Percentiles rank a stretch among this genome's conserved stretches.
These are phyloP conservation scores for Gnomoniopsis sp. DNA, from an alignment of 2,329 filamentous ascomycete genomes.

Conservation along the genomic window DNA sequence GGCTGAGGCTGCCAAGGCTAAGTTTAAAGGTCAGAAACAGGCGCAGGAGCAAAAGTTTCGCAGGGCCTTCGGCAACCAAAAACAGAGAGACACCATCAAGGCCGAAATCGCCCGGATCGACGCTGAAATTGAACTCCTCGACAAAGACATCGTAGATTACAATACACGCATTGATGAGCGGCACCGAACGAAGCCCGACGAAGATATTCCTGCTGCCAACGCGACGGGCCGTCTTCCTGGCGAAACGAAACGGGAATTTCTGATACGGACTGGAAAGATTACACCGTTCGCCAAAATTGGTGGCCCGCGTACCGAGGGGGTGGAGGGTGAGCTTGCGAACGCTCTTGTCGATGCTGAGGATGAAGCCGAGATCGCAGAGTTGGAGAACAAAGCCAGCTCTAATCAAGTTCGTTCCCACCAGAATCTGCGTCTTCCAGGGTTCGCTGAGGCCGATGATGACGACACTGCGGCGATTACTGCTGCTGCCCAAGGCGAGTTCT, in stretches of 20 bases:
- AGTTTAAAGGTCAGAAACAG: slow-evolving; percentile 63
- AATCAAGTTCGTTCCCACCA: slow-evolving; percentile 64
- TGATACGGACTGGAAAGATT: slow-evolving; percentile 95
- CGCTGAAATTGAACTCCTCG: slow-evolving; percentile 59
- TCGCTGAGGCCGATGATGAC: slow-evolving; percentile 49
- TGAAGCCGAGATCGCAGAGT: slow-evolving; percentile 54
- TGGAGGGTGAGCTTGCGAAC: slow-evolving; percentile 69
- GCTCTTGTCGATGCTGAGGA: slow-evolving; percentile 81
- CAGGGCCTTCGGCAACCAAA: slow-evolving; percentile 40
- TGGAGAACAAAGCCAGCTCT: slow-evolving; percentile 36
- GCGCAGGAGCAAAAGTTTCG: slow-evolving; percentile 47
- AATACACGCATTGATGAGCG: slow-evolving; percentile 75
- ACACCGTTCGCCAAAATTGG: slow-evolving; percentile 87
- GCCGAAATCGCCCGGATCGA: slow-evolving; percentile 66
- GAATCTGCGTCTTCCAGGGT: slow-evolving; percentile 69
- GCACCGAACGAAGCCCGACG: slow-evolving; percentile 51
- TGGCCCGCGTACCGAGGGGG: slow-evolving; percentile 56
- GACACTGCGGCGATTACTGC: slow-evolving; percentile 28
- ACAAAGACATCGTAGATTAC: slow-evolving; percentile 76
- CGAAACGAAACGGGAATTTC: slow-evolving; percentile 81
- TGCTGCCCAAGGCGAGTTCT: slow-evolving; percentile 50
- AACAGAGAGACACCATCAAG: slow-evolving; percentile 55
- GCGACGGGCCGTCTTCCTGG: slow-evolving; percentile 65
- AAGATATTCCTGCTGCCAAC: slow-evolving; percentile 34
- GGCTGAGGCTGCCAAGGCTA: slow-evolving; percentile 49